These are phyloP conservation scores for Aspergillus sp. DNA, from an alignment of 2,329 filamentous ascomycete genomes.

Conservation along the genomic window DNA sequence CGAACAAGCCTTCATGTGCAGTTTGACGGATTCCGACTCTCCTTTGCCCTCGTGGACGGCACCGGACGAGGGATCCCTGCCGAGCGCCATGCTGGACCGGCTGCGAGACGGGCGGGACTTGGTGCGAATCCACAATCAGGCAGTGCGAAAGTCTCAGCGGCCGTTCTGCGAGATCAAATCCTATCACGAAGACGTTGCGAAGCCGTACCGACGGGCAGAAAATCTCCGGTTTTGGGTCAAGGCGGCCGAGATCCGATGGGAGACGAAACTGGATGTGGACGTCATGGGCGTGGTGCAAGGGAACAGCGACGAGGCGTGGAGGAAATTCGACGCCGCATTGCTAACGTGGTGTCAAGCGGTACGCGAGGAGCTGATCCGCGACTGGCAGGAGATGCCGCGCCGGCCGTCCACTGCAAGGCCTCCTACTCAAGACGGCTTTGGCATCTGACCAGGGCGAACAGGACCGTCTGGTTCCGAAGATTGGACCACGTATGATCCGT, in stretches of 20 bases:
- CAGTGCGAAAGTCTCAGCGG: constrained; percentile 78
- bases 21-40: constrained; percentile 60
- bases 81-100: constrained; percentile 68
- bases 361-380: constrained; percentile 76
- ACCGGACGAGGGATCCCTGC: constrained; percentile 45
- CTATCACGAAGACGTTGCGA: constrained; percentile 89
- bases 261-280: constrained; percentile 78
- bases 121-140: constrained; percentile 84
- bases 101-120: constrained; percentile 79
- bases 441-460: neutral
- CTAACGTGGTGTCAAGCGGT: constrained; percentile 80
- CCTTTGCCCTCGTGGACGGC: constrained; percentile 69
- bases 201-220: constrained; percentile 90
- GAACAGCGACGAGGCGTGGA: constrained; percentile 66
- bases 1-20: constrained; percentile 77
- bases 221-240: constrained; percentile 97
- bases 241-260: constrained; percentile 91
- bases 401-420: too few species aligned
- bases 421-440: constrained; percentile 16
- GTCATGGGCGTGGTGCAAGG: constrained; percentile 84
- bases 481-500: constrained; percentile 21
- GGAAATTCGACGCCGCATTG: constrained; percentile 78
- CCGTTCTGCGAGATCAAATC: constrained; percentile 86
- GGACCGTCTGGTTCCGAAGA: constrained; percentile 11
- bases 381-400: constrained; percentile 53